These are phyloP conservation scores for Pyrenula aspistea DNA, from an alignment of 495 filamentous ascomycete species.

Conservation along the genomic window DNA sequence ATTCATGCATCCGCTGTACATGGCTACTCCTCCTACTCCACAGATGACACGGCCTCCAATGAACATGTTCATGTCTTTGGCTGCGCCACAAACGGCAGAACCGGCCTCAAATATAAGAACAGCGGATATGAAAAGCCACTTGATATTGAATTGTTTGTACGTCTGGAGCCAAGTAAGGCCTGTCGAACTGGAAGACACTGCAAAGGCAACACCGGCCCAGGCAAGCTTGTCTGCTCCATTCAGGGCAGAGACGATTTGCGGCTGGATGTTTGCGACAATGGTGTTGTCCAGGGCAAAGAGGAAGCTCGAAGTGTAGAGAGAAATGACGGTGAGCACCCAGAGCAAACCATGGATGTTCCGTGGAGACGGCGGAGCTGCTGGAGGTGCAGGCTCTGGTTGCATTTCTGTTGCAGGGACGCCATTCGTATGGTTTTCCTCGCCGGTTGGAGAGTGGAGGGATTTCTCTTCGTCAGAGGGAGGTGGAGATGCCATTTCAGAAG, in stretches of 20 bases:
- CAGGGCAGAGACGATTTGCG: slow-evolving; percentile 35
- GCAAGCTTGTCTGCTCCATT: slow-evolving; percentile 32
- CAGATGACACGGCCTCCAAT: slow-evolving; percentile 22
- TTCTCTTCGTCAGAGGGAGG: too few species aligned
- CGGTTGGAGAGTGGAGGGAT: too few species aligned
- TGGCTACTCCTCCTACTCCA: slow-evolving; percentile 32
- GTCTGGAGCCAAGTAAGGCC: slow-evolving; percentile 21
- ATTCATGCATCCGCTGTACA: slow-evolving; percentile 38
- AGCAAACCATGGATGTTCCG: slow-evolving; percentile 6
- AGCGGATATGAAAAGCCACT: slow-evolving; percentile 14
- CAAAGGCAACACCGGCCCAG: slow-evolving; percentile 45
- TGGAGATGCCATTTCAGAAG: too few species aligned
- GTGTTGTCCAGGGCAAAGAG: slow-evolving; percentile 49
- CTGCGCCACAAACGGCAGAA: slow-evolving; percentile 19
- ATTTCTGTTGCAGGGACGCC: too few species aligned
- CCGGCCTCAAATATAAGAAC: slow-evolving; percentile 20
- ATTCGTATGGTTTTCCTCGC: too few species aligned
- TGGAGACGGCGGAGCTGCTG: too few species aligned
- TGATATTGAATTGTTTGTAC: slow-evolving; percentile 15
- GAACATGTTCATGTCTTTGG: slow-evolving; percentile 15
- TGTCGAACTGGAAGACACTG: slow-evolving; percentile 28
- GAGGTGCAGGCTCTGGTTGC: too few species aligned
- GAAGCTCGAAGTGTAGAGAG: slow-evolving; percentile 35
- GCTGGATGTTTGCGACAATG: slow-evolving; percentile 49
- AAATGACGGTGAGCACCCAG: slow-evolving; percentile 30